Evolutionary conservation across 176 grass and related monocot genomes (phyloP), one percentile per base, ranked within the genome.

Genomic region (bread wheat (Triticum aestivum)): DNA sequence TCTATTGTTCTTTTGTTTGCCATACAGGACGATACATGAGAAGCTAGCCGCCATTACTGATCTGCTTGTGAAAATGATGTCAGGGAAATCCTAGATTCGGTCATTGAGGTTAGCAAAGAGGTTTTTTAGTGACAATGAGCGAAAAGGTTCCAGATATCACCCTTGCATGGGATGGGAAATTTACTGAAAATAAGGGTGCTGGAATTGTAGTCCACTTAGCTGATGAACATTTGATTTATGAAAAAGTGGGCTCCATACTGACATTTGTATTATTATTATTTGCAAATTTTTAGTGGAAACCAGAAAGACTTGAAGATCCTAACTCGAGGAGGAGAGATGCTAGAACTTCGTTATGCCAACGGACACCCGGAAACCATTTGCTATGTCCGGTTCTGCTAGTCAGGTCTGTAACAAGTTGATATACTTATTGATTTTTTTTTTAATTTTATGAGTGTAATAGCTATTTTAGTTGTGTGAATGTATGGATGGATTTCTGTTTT

Each of bases 291-390:
- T 83, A 92, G 90, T 81, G 88, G 88, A 91, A 98, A 98, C 15
- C 0, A 18, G 83, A 92, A 93, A 4, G 90, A 18, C 51, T 54
- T 95, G 54, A 98, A 94, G 88, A 85, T 98, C 58, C 92, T 98
- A 88, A 92, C 93, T 75, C 96, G 92, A 90, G 88, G 88, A 87
- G 96, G 96, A 81, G 91, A 95, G 83, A 98, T 98, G 88, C 88
- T 98, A 71, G 96, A 98, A 89, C 96, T 98, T 58, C 90, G 88
- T 65, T 87, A 98, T 64, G 96, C 95, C 89, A 95, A 69, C 91
- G 93, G 20, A 90, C 78, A 54, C 15, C 51, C 15, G 5, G 51
- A 54, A 18, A 87, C 86, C 87, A 77, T 98, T 98, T 92, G 89
- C 92, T 74, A 88, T 91, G 83, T 91, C 90, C 73, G 58, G 95